Percentiles rank a stretch among this genome's conserved stretches.
These are phyloP conservation scores for Cymodocea nodosa DNA, from an alignment of 116 monocot genomes.

Conservation along the genomic window DNA sequence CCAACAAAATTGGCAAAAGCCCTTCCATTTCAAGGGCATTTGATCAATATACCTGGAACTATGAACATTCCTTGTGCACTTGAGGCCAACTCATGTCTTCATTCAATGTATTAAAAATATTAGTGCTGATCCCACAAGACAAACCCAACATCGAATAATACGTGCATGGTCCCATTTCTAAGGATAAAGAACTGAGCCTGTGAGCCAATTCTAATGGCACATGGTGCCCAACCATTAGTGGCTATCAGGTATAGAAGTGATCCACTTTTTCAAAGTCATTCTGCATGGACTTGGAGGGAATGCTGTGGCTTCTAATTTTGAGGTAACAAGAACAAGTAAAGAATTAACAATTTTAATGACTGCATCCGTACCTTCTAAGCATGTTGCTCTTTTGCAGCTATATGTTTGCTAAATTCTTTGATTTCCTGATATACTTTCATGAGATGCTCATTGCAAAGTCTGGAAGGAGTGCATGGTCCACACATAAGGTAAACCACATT, in stretches of 20 bases:
- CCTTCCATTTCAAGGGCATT: not conserved
- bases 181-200: not conserved
- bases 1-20: not conserved
- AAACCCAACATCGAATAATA: not conserved
- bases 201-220: not conserved
- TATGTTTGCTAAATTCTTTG: constrained; percentile 14
- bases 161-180: not conserved
- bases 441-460: constrained; percentile 39
- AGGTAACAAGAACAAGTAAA: not conserved
- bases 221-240: too few relatives aligned
- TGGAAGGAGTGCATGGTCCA: constrained; percentile 42
- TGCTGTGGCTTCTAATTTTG: not conserved
- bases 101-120: not conserved
- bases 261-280: not conserved
- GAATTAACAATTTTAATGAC: too few relatives aligned
- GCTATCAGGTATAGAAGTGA: not conserved
- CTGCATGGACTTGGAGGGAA: too few relatives aligned
- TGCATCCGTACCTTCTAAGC: not conserved
- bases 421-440: constrained; percentile 37
- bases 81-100: not conserved
- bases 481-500: constrained; percentile 72
- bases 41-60: not conserved
- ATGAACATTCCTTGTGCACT: not conserved
- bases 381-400: constrained; percentile 5
- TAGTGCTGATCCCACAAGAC: not conserved